A percentile compares a stretch with the other conserved stretches of the same genome.
Conservation (phyloP, 495 filamentous ascomycete genomes). For the Lasiosphaeria miniovina region DNA sequence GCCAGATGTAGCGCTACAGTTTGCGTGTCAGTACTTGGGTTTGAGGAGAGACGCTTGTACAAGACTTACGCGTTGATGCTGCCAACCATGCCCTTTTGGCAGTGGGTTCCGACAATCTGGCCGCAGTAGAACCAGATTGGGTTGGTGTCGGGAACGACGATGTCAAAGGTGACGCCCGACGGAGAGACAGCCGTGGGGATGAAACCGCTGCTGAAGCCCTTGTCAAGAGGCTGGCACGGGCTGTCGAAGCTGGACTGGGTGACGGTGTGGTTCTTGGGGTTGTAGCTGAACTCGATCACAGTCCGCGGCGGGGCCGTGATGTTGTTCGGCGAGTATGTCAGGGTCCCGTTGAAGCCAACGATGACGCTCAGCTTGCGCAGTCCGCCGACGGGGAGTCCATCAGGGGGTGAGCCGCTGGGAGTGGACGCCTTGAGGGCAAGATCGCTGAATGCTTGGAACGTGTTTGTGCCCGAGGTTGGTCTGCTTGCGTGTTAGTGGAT, state of each 20-base stretch:
- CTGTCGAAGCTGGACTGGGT: slow-evolving; percentile 40
- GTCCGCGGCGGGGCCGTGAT: slow-evolving; percentile 35
- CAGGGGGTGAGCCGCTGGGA: slow-evolving; percentile 28
- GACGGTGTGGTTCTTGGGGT: slow-evolving; percentile 42
- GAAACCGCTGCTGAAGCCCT: slow-evolving; percentile 44
- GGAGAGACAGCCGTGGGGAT: slow-evolving; percentile 34
- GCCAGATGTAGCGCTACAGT: slow-evolving; percentile 19
- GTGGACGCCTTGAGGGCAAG: slow-evolving; percentile 26
- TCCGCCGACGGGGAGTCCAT: slow-evolving; percentile 33
- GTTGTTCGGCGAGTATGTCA: slow-evolving; percentile 38
- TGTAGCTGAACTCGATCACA: slow-evolving; percentile 38
- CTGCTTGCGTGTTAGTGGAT: slow-evolving; percentile 22
- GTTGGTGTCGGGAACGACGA: slow-evolving; percentile 44
- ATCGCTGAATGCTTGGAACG: slow-evolving; percentile 35
- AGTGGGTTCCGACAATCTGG: slow-evolving; percentile 43
- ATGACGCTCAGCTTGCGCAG: slow-evolving; percentile 33
- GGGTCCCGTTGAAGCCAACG: slow-evolving; percentile 32
- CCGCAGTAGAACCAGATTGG: slow-evolving; percentile 62
- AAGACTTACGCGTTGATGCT: slow-evolving; percentile 37
- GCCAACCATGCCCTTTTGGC: slow-evolving; percentile 44
- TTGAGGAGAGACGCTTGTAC: not conserved
- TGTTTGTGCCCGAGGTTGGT: slow-evolving; percentile 29
- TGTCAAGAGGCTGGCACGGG: slow-evolving; percentile 38
- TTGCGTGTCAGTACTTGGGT: not conserved
- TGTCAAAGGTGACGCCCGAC: slow-evolving; percentile 40